Evolutionary conservation across 495 filamentous ascomycete species (phyloP).

Genomic region (Penicillium cosmopolitanum): DNA sequence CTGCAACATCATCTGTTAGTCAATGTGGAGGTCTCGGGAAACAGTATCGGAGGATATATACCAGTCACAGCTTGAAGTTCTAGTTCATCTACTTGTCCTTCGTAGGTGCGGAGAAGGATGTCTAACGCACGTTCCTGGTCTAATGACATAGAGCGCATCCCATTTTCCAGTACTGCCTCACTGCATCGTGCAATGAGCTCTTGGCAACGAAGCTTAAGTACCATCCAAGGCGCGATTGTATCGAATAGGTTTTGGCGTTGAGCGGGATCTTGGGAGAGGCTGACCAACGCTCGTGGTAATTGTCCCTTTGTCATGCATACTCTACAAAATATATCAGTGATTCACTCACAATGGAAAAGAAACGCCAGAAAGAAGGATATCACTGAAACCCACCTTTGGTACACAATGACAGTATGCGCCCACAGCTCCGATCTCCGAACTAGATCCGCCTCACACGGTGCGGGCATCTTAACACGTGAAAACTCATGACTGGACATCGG

Average conservation of each 20-base stretch:
- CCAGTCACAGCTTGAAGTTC: conserved; percentile 35
- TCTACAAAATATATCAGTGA: conserved; percentile 14
- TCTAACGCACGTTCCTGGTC: conserved; percentile 45
- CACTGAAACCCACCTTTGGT: conserved; percentile 37
- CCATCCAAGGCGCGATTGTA: conserved; percentile 36
- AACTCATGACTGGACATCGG: conserved; percentile 55
- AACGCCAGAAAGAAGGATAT: neutral
- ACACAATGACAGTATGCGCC: conserved; percentile 47
- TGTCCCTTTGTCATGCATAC: conserved; percentile 46
- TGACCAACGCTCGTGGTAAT: conserved; percentile 33
- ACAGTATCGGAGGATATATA: conserved; percentile 15
- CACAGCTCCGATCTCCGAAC: conserved; percentile 46
- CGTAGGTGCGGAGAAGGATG: conserved; percentile 40
- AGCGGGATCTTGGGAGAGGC: conserved; percentile 39
- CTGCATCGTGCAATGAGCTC: conserved; percentile 42
- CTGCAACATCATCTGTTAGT: conserved; percentile 15
- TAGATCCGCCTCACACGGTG: conserved; percentile 41
- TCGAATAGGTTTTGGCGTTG: conserved; percentile 38
- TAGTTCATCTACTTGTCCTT: conserved; percentile 38
- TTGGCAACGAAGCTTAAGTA: conserved; percentile 39
- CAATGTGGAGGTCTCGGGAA: neutral
- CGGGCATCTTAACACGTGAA: conserved; percentile 36
- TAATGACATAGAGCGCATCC: conserved; percentile 39
- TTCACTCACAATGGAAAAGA: neutral
- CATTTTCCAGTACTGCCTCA: conserved; percentile 38